Evolutionary conservation across 768 basidiomycete species (phyloP), one percentile per base, ranked within the genome.

Genomic region (Cantharellus anzutake): DNA sequence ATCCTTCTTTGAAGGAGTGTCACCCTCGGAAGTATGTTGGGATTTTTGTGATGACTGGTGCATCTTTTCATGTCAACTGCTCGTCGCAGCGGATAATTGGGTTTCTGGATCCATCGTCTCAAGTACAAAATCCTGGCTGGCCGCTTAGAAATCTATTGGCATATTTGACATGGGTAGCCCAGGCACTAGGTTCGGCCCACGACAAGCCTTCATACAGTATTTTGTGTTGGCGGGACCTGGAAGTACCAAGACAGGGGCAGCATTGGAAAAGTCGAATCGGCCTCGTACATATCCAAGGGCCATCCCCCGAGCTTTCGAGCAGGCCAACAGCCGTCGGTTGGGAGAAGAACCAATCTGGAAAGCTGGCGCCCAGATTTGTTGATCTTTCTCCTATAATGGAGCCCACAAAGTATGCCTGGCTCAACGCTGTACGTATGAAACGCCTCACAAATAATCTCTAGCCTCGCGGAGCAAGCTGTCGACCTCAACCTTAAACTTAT

Each of bases 381-480:
- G 92, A 98, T 71, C 70, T 99, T 16, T 92, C 86, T 4, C 86
- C 92, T 0, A 87, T 92, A 82, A 96, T 98, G 92, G 93, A 97
- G 69, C 96, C 94, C 0, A 73, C 76, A 3, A 76, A 81, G 89
- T 86, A 59, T 58, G 11, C 16, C 7, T 38, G 1, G 39, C 14
- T 61, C 14, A 16, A 4, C 11, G 5, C 40, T n/a, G 34, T 2
- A 11, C 37, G 2, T 48, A 35, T 55, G 63, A 11, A 55, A 11
- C 16, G 4, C 42, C 3, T 53, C 39, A 41, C 2, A 20, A n/a
- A 50, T 42, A 37, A 41, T 52, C 38, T 44, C 3, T 63, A 91
- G 91, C 64, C 78, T 98, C 3, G 93, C 94, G 0, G 82, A 88
- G 63, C 94, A 99, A 70, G 96, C 96, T 0, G 91, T 98, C n/a